phyloP scores from a whole-genome alignment of 2,329 filamentous ascomycete genomes.

The Dothistroma septosporum region DNA sequence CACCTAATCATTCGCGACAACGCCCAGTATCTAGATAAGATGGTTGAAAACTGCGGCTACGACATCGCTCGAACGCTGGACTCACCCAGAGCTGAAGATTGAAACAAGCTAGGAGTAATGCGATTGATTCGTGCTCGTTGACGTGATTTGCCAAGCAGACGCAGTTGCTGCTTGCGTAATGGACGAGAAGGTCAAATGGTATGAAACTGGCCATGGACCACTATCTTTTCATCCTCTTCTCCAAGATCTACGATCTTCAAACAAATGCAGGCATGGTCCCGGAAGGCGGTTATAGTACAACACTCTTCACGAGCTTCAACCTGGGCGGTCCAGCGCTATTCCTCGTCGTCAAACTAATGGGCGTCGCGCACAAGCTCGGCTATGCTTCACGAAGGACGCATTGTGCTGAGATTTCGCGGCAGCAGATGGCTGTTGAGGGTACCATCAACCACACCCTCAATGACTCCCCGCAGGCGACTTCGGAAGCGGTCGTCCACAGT shows the following conservation, averaged over 20 bases:
- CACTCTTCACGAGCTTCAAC: neutral
- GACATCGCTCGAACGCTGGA: neutral
- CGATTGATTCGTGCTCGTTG: neutral
- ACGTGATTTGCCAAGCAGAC: neutral
- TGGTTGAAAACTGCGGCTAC: neutral
- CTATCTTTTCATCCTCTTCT: neutral
- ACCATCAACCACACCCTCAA: slow-evolving; percentile 17
- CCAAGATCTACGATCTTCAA: neutral
- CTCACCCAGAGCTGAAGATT: no score
- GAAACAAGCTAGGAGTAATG: neutral
- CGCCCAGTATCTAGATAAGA: neutral
- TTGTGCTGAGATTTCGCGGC: neutral
- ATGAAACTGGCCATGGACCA: slow-evolving; percentile 2
- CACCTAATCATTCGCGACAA: neutral
- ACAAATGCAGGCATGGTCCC: neutral
- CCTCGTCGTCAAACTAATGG: neutral
- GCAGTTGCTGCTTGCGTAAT: no score
- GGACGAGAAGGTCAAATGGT: no score
- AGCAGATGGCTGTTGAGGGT: neutral
- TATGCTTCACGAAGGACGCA: neutral
- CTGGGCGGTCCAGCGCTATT: neutral
- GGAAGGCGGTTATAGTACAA: neutral
- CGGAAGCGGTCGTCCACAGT: slow-evolving; percentile 14
- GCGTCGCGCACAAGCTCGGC: neutral
- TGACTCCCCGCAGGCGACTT: slow-evolving; percentile 11